Base-by-base conservation (phyloP, 208 protist species). In the Acanthamoeba polyphaga region DNA sequence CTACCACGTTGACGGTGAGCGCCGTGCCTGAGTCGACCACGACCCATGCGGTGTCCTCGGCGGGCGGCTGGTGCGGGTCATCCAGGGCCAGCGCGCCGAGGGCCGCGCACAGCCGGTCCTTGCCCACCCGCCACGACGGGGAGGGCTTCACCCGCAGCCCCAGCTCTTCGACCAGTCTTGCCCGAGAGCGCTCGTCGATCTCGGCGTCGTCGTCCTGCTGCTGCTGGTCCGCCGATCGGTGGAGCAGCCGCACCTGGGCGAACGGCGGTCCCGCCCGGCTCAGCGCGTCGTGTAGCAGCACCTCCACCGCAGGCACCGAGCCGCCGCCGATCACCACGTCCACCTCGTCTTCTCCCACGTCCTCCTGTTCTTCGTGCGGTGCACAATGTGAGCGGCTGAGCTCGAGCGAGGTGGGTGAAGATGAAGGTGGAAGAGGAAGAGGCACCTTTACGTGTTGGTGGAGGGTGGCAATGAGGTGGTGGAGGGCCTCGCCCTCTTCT, bases 11-110 rank as follows among this genome's bases (percentile, higher is more conserved):
- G 72, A 82, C 43, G 38, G 72, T 82, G 19, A 82, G 72, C 72
- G 72, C 72, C 22, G 72, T 82, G 43, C 72, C 72, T 1, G 72
- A 82, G 72, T 82, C 72, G 17, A 82, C 72, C 7, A 82, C 72
- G 38, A 82, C 72, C 72, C 72, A 82, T 0, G 72, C 72, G 6
- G n/a, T 43, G 72, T 27, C 38, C 34, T 24, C 34, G 12, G 27
- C 22, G 6, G 70, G 7, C 8, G 15, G 1, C 15, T 82, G 34
- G 24, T 27, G 38, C 4, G 3, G 68, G 10, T 10, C 10, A 38
- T 5, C 72, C 7, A 82, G 24, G 17, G 72, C 9, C 72, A 82
- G 43, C 38, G 72, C 72, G 32, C 72, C 72, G 34, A 82, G 38
- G 12, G 72, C 72, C 13, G 72, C 72, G 72, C 72, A 82, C 34